Percentiles rank a stretch among this genome's conserved stretches.
Evolutionary conservation across 345 rosid species (phyloP).

Genomic region (thale cress (Arabidopsis thaliana)): DNA sequence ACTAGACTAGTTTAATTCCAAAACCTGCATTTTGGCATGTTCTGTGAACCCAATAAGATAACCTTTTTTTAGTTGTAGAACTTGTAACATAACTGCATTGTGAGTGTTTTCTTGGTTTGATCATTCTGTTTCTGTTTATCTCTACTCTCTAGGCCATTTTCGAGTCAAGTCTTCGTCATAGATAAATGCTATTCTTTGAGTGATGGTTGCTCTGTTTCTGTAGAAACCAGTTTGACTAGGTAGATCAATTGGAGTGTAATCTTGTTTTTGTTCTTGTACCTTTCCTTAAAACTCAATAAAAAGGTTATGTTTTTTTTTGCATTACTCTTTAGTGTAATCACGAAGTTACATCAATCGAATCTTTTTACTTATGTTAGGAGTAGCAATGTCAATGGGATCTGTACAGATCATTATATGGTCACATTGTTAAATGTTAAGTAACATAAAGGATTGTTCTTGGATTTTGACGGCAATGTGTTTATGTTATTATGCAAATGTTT

Average conservation of each 20-base stretch:
- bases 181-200: conserved; percentile 6
- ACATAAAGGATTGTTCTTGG: neutral
- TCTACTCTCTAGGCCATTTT: neutral
- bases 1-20: conserved; percentile 4
- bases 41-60: conserved; percentile 5
- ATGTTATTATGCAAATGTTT: too few species aligned
- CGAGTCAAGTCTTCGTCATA: neutral
- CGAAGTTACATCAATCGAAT: conserved; percentile 4
- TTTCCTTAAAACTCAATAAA: neutral
- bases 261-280: neutral
- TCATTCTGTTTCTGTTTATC: neutral
- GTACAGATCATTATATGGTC: too few species aligned
- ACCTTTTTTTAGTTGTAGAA: conserved; percentile 11
- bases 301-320: neutral
- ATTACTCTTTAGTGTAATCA: neutral
- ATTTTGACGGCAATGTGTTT: neutral
- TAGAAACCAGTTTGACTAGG: neutral
- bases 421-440: neutral
- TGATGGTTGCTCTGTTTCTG: neutral
- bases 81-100: conserved; percentile 27
- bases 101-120: conserved; percentile 18
- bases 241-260: conserved; percentile 14
- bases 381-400: neutral
- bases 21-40: conserved; percentile 20
- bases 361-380: neutral